phyloP scores from a whole-genome alignment of 2,329 filamentous ascomycete species.

The Penicillium capsulatum region DNA sequence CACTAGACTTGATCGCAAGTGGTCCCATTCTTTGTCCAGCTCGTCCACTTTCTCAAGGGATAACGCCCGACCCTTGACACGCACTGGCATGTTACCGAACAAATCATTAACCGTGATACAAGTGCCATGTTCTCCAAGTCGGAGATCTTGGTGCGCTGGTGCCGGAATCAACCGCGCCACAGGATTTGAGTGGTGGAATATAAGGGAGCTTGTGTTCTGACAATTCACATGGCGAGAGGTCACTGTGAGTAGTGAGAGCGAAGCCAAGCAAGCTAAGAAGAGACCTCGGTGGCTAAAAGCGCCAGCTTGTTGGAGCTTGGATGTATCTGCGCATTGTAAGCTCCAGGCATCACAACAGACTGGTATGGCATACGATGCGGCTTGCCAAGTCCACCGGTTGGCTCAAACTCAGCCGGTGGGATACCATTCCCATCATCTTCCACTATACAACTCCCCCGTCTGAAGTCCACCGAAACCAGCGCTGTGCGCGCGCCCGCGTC shows the following conservation, averaged over 20 bases:
- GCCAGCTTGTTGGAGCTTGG: conserved; percentile 56
- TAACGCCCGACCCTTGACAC: conserved; percentile 71
- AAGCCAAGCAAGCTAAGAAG: conserved; percentile 73
- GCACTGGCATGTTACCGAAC: conserved; percentile 86
- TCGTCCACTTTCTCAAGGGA: conserved; percentile 50
- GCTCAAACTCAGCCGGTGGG: conserved; percentile 64
- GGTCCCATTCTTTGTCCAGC: conserved; percentile 61
- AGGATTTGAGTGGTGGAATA: conserved; percentile 64
- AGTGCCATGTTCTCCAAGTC: conserved; percentile 64
- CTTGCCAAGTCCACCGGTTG: conserved; percentile 66
- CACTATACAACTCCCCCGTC: conserved; percentile 69
- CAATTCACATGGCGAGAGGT: conserved; percentile 60
- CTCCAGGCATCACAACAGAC: conserved; percentile 47
- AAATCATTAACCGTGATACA: conserved; percentile 71
- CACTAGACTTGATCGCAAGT: conserved; percentile 56
- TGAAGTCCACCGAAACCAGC: conserved; percentile 68
- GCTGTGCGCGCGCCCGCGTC: conserved; percentile 71
- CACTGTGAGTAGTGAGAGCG: conserved; percentile 71
- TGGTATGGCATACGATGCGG: conserved; percentile 56
- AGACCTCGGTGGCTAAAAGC: conserved; percentile 65
- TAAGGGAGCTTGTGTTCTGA: conserved; percentile 57
- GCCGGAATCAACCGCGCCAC: conserved; percentile 63
- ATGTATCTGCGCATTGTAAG: conserved; percentile 61
- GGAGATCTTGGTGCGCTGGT: conserved; percentile 54
- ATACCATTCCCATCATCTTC: conserved; percentile 87